Evolutionary conservation across 2,329 filamentous ascomycete species (phyloP).

Genomic region (Fonsecaea nubica): DNA sequence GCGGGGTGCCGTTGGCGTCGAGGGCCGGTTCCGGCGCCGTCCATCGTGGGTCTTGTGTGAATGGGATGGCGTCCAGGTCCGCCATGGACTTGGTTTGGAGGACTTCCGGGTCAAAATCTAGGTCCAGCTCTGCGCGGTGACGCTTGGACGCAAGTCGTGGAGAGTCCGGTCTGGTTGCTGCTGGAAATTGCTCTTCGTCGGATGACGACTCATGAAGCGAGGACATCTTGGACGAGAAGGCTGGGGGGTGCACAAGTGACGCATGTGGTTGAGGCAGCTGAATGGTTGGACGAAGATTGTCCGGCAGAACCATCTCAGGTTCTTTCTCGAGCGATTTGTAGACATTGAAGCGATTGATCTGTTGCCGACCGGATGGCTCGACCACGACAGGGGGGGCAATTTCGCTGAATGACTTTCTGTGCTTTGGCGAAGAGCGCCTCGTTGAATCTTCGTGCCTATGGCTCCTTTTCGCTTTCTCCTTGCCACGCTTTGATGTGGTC

Average conservation of each 20-base stretch:
- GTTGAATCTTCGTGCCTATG: conserved; percentile 6
- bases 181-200: conserved; percentile 32
- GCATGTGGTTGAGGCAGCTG: conserved; percentile 5
- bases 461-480: neutral
- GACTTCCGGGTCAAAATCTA: conserved; percentile 56
- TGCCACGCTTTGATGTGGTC: neutral
- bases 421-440: conserved; percentile 11
- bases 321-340: conserved; percentile 8
- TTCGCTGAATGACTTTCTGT: conserved; percentile 21
- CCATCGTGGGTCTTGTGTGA: conserved; percentile 52
- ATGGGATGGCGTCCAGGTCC: conserved; percentile 58
- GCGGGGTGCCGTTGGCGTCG: conserved; percentile 35
- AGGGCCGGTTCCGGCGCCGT: conserved; percentile 37
- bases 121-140: conserved; percentile 41
- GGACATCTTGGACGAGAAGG: conserved; percentile 35
- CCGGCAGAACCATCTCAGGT: neutral
- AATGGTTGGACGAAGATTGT: conserved; percentile 1
- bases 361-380: conserved; percentile 13
- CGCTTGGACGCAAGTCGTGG: conserved; percentile 30
- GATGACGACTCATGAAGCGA: conserved; percentile 36
- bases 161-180: neutral
- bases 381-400: neutral
- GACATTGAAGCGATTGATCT: conserved; percentile 27
- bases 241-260: conserved; percentile 17
- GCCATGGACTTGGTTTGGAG: conserved; percentile 56